Evolutionary conservation across 75 land plant genomes (phyloP), one percentile per base, ranked within the genome.

Genomic region (Selaginella moellendorffii): DNA sequence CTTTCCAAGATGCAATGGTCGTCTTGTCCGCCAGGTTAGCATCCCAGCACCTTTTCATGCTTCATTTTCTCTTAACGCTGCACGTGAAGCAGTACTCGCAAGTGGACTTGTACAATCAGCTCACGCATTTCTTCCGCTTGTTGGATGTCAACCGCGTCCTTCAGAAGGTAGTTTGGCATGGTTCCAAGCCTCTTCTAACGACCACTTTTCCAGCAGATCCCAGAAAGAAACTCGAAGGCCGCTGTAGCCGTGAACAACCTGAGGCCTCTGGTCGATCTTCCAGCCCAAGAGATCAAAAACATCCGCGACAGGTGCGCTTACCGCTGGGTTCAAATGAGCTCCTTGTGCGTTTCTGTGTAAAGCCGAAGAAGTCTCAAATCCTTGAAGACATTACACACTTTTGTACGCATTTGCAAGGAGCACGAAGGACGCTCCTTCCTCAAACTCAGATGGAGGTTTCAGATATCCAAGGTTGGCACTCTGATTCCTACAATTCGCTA

Each of bases 101-200:
- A 77, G 91, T 79, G 22, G 85, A 95, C 61, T 61, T 95, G 28
- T 95, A 84, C 81, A 89, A 78, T 65, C 99, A 95, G 81, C 91
- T 95, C 52, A 66, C 82, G 0, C 93, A 86, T 64, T 86, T 83
- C 70, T 80, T 86, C 76, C 68, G 88, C 27, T 28, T 85, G 1
- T 69, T 95, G 36, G 96, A 95, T 71, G 71, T 79, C 14, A 63
- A 58, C 19, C 78, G 80, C 30, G 82, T 72, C 54, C 30, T 90
- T 52, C 83, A 89, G 25, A 95, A 86, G 97, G 99, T 92, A 62
- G n/a, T n/a, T n/a, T n/a, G n/a, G n/a, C n/a, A n/a, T n/a, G n/a
- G n/a, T n/a, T n/a, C n/a, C n/a, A n/a, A n/a, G n/a, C 1, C 28
- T 18, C 46, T 17, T 20, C 1, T 10, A 5, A 28, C 2, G 18